Evolutionary conservation across 805 yeast genomes (phyloP), one percentile per base, ranked within the genome.

Genomic region (Starmerella bombi): DNA sequence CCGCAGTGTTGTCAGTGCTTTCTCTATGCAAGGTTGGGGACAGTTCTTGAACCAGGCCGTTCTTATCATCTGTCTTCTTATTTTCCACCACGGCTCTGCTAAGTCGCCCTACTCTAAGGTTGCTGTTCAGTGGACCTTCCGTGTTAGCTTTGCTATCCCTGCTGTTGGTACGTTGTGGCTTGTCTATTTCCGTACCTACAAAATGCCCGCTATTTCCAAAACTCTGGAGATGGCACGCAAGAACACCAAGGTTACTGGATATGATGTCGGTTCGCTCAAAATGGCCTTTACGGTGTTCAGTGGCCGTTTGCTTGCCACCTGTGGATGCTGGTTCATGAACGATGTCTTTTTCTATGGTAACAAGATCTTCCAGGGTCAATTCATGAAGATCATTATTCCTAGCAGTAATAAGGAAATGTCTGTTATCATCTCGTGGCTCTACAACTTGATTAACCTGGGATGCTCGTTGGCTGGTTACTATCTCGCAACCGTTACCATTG

Each of bases 391-490:
- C 33, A 70, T 74, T 46, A 64, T 71, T 36, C 40, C 41, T 21
- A 20, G 27, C 17, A 35, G 36, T 32, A 45, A 65, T 20, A 60
- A 61, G 36, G 67, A 70, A 28, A 60, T 67, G 50, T 60, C 63
- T 58, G 71, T 74, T 60, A 71, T 73, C 59, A 59, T 69, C 51
- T 64, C 66, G 53, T 70, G 78, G 64, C 45, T 62, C 41, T 62
- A 54, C 52, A 62, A 60, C 49, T 27, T 62, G 48, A 51, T 61
- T 54, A 62, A 62, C 54, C 51, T 58, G 62, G 96, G 96, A 42
- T 95, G 96, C 70, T 68, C 78, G 25, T 62, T 74, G 50, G 77
- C 75, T 44, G 80, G 80, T 46, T 74, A 75, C 63, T 75, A 77
- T 73, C 57, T 66, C 37, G 60, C 79, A 28, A 66, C 70, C 38